Evolutionary conservation across 1,284 basidiomycete genomes (phyloP).

Genomic region (Grifola frondosa): DNA sequence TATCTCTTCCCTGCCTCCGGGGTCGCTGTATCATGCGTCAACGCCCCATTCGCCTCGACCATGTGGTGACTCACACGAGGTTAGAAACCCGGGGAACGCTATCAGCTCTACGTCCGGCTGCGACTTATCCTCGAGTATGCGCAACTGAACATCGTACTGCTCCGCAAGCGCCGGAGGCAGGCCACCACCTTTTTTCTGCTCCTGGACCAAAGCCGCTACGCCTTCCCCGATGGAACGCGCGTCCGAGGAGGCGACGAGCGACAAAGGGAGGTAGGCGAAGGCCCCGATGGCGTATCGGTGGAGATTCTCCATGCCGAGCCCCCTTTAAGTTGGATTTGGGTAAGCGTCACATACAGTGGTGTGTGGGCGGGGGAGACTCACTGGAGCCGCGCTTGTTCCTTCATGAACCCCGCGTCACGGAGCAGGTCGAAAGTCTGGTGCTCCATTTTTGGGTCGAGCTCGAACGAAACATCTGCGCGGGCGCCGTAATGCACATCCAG

Average conservation of each 20-base stretch:
- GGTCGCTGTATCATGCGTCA: conserved; percentile 10
- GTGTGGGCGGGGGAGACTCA: background rate
- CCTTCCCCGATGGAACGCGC: conserved; percentile 1
- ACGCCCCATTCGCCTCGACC: background rate
- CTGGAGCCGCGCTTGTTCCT: conserved; percentile 12
- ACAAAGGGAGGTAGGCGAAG: conserved; percentile 12
- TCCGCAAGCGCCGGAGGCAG: conserved; percentile 17
- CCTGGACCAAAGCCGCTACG: conserved; percentile 2
- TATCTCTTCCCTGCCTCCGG: conserved; percentile 28
- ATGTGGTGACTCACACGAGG: conserved; percentile 6
- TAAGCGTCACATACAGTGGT: background rate
- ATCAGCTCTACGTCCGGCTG: conserved; percentile 13
- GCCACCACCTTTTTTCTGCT: conserved; percentile 10
- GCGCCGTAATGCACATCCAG: too few relatives aligned
- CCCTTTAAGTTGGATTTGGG: conserved; percentile 1
- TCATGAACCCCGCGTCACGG: conserved; percentile 8
- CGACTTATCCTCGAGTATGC: conserved; percentile 5
- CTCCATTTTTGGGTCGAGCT: conserved; percentile 3
- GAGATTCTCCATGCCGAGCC: conserved; percentile 4
- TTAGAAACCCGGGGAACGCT: conserved; percentile 7
- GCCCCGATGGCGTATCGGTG: conserved; percentile 11
- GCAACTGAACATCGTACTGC: conserved; percentile 17
- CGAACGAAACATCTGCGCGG: conserved; percentile 12
- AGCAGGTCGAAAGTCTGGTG: conserved; percentile 12
- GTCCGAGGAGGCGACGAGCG: conserved; percentile 4